These are phyloP conservation scores for Lentinula boryana DNA, from an alignment of 768 basidiomycete species.

Conservation along the genomic window DNA sequence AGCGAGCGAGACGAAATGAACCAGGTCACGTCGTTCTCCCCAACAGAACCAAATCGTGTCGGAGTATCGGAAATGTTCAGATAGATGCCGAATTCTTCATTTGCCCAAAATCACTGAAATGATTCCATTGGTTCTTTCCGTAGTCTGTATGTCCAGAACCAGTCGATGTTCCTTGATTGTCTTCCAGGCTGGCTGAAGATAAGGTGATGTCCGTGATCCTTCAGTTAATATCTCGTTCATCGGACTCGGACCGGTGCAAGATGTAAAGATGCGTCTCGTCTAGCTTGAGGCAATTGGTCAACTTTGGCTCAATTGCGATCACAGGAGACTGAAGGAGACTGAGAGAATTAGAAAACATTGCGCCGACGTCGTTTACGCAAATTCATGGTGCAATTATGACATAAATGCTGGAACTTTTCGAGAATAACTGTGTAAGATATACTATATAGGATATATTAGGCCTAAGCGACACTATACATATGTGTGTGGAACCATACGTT, in stretches of 20 bases:
- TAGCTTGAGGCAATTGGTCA: too few species aligned
- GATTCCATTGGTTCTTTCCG: not conserved
- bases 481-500: too few species aligned
- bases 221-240: not conserved
- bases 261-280: not conserved
- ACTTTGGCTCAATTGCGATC: too few species aligned
- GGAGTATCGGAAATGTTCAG: not conserved
- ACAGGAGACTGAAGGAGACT: too few species aligned
- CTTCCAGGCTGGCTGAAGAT: not conserved
- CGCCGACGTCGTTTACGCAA: too few species aligned
- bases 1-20: conserved; percentile 8
- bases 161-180: not conserved
- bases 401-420: too few species aligned
- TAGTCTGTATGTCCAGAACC: not conserved
- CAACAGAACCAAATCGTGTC: conserved; percentile 1
- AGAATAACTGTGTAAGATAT: too few species aligned
- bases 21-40: conserved; percentile 4
- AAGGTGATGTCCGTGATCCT: conserved; percentile 1
- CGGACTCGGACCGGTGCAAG: not conserved
- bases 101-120: not conserved
- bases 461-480: too few species aligned
- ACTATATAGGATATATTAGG: too few species aligned
- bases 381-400: too few species aligned
- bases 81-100: conserved; percentile 4
- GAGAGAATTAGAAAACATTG: too few species aligned